phyloP scores from a whole-genome alignment of 139 green algal species.

The Diplosphaera chodatii region DNA sequence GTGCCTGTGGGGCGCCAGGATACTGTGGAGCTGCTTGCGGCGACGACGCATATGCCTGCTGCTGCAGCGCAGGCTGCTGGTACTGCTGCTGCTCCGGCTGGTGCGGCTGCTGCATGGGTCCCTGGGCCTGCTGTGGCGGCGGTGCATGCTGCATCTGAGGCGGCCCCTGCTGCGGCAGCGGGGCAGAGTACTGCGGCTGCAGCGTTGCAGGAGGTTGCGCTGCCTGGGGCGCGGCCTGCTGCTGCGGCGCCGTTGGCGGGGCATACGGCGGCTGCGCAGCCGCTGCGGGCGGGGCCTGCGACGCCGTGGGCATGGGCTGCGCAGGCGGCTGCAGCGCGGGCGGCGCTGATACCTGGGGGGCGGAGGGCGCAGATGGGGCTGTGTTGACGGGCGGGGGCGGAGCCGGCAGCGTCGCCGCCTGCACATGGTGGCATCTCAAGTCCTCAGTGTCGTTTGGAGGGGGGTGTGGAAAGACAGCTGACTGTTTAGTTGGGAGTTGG shows the following conservation, averaged over 20 bases:
- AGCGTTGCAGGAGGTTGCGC: conserved; percentile 3
- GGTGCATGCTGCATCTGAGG: background rate
- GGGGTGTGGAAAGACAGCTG: too few species aligned
- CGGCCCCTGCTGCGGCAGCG: conserved; percentile 1
- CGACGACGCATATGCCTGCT: background rate
- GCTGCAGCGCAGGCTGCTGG: background rate
- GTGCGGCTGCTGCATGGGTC: background rate
- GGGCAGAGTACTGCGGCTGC: conserved; percentile 8
- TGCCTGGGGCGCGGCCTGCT: background rate
- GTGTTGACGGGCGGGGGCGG: background rate
- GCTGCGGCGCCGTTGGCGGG: background rate
- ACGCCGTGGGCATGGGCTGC: background rate
- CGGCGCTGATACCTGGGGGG: background rate
- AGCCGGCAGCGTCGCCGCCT: background rate
- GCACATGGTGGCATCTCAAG: background rate
- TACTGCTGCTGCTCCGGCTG: background rate
- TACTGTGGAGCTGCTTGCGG: background rate
- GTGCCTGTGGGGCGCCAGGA: background rate
- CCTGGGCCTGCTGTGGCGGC: background rate
- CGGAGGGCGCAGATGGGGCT: background rate
- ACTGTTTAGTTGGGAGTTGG: too few species aligned
- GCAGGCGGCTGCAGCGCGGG: background rate
- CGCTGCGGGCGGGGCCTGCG: background rate
- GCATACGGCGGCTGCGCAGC: background rate
- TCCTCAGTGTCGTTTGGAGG: too few species aligned